Evolutionary conservation across 2,329 filamentous ascomycete genomes (phyloP).

Genomic region (Fusarium palustre): DNA sequence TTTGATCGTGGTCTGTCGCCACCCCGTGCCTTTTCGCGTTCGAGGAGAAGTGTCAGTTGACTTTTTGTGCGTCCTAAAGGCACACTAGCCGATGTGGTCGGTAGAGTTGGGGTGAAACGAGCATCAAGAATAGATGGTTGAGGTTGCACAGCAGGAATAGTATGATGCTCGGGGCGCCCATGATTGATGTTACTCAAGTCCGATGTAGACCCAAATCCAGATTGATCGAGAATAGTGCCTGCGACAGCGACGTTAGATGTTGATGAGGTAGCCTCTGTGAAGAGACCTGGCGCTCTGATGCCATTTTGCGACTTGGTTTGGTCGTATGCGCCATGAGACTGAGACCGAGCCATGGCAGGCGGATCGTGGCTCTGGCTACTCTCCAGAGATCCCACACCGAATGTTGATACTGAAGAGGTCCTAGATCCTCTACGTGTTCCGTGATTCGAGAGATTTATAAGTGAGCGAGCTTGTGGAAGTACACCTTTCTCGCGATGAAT

Average conservation of each 20-base stretch:
- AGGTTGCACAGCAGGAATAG: conserved; percentile 39
- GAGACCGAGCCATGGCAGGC: conserved; percentile 50
- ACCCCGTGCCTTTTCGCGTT: conserved; percentile 61
- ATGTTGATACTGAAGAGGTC: conserved; percentile 41
- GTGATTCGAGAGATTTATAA: conserved; percentile 42
- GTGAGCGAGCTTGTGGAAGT: conserved; percentile 42
- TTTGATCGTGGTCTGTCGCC: conserved; percentile 46
- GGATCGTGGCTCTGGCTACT: conserved; percentile 34
- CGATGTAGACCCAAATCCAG: conserved; percentile 49
- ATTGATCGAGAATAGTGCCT: conserved; percentile 59
- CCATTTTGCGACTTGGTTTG: conserved; percentile 31
- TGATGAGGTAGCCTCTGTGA: conserved; percentile 54
- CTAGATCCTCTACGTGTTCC: conserved; percentile 38
- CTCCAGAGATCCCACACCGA: conserved; percentile 41
- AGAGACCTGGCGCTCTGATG: conserved; percentile 46
- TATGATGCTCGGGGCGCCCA: conserved; percentile 41
- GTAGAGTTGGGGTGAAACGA: conserved; percentile 62
- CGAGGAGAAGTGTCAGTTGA: conserved; percentile 68
- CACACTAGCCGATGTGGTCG: conserved; percentile 58
- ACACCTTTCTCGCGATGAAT: conserved; percentile 26
- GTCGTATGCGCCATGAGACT: conserved; percentile 49
- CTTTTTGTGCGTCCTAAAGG: conserved; percentile 70
- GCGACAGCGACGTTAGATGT: conserved; percentile 57
- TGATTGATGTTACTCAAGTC: conserved; percentile 41
- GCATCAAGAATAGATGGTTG: conserved; percentile 51